Conservation (phyloP, 1,284 basidiomycete genomes). For the Ustilago tritici region DNA sequence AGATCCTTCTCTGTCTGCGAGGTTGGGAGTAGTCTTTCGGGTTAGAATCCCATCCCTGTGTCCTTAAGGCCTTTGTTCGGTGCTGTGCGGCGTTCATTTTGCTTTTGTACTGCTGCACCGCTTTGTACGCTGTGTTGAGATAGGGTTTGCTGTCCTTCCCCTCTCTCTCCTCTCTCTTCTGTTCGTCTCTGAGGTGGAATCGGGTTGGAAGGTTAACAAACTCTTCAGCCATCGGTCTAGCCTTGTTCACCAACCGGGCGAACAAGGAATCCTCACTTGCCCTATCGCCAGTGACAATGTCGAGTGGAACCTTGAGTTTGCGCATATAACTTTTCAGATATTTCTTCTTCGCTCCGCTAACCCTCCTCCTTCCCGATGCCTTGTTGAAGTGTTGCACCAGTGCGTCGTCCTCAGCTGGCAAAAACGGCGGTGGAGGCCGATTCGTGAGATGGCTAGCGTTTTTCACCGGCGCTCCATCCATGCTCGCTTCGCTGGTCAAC, state of each 20-base stretch:
- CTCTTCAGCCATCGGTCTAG: neutral
- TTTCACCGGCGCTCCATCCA: slow-evolving; percentile 33
- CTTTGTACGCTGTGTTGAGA: neutral
- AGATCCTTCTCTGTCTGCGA: slow-evolving; percentile 25
- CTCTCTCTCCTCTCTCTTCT: neutral
- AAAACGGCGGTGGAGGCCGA: slow-evolving; percentile 36
- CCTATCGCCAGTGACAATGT: slow-evolving; percentile 1
- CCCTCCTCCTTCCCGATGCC: slow-evolving; percentile 12
- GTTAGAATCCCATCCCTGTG: slow-evolving; percentile 35
- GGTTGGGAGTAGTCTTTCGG: slow-evolving; percentile 19
- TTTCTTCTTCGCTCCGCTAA: slow-evolving; percentile 18
- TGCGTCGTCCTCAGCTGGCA: slow-evolving; percentile 30
- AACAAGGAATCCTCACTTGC: neutral
- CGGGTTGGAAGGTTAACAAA: slow-evolving; percentile 8
- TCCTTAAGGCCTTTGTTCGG: slow-evolving; percentile 8
- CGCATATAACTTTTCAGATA: slow-evolving; percentile 21
- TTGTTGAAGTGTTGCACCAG: slow-evolving; percentile 26
- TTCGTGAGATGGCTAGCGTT: slow-evolving; percentile 5
- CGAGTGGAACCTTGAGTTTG: slow-evolving; percentile 34
- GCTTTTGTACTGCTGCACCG: slow-evolving; percentile 10
- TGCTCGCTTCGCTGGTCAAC: slow-evolving; percentile 17
- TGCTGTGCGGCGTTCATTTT: slow-evolving; percentile 4
- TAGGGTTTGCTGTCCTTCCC: neutral
- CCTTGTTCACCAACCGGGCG: slow-evolving; percentile 8
- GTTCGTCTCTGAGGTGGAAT: neutral